These are phyloP conservation scores for Entomortierella beljakovae DNA, from an alignment of 192 early-diverging fungal species.

Conservation along the genomic window DNA sequence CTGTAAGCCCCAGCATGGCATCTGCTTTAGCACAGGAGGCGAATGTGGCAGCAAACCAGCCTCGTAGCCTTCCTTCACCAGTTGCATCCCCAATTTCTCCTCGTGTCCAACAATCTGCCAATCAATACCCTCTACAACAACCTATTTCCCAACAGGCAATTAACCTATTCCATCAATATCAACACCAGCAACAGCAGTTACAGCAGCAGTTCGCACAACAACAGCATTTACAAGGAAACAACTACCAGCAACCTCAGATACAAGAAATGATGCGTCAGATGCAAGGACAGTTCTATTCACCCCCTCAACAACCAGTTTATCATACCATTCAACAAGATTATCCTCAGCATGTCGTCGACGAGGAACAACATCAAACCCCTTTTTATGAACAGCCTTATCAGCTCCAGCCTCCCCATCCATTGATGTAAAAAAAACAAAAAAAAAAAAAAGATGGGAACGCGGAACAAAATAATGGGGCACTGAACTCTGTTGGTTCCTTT, in stretches of 20 bases:
- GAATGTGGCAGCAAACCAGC: not conserved
- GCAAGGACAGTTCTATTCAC: slow-evolving; percentile 22
- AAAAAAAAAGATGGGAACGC: not conserved
- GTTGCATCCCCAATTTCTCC: slow-evolving; percentile 9
- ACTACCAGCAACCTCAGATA: slow-evolving; percentile 10
- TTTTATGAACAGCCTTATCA: slow-evolving; percentile 22
- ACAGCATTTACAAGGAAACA: not conserved
- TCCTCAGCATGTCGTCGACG: not conserved
- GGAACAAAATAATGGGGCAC: too few relatives aligned
- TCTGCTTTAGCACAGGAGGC: not conserved
- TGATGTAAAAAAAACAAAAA: slow-evolving; percentile 10
- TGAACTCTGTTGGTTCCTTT: too few relatives aligned
- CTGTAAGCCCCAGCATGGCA: slow-evolving; percentile 40
- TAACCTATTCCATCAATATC: not conserved
- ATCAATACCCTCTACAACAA: not conserved
- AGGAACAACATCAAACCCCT: not conserved
- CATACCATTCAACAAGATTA: slow-evolving; percentile 5
- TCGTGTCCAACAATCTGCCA: not conserved
- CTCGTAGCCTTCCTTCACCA: not conserved
- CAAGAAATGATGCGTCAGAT: slow-evolving; percentile 28
- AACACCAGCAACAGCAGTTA: slow-evolving; percentile 4
- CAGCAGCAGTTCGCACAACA: not conserved
- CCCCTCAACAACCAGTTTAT: slow-evolving; percentile 1
- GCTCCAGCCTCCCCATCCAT: slow-evolving; percentile 29
- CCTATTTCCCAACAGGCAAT: not conserved